Base-by-base conservation (phyloP, 2,329 filamentous ascomycete genomes). In the Myriosclerotinia scirpicola region DNA sequence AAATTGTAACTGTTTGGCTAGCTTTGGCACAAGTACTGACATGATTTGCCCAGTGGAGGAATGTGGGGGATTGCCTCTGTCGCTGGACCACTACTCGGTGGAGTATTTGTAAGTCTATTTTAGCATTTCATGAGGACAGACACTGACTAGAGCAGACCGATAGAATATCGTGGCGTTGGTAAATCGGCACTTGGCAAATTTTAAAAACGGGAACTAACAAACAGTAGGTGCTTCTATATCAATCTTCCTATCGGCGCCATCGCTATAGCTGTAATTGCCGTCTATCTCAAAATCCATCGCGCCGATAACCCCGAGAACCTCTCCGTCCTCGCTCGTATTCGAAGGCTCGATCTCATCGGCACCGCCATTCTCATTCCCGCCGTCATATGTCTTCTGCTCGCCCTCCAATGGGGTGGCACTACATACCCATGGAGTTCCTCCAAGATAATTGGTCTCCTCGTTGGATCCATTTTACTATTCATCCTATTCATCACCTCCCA, bases 201-300 rank as follows among this genome's bases (percentile, higher is more conserved):
- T 9, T n/a, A 30, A 52, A 50, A 15, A 26, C 48, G 14, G 14
- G 48, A 52, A 52, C 22, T 52, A 8, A 52, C 6, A 52, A 14
- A 15, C 26, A 4, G 22, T 15, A 52, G 48, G 48, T 74, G 73
- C 46, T 74, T 74, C 46, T 74, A 72, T 54, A 70, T 73, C 64
- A 73, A 70, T 72, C 63, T 72, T 64, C 67, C 72, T 30, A 73
- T 80, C 54, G 75, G 78, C 53, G 78, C 76, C 55, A 71, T 79
- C 36, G 76, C 80, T 2, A 73, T 82, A 5, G 64, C 74, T 2
- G 67, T 80, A 36, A 69, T 79, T 22, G 71, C 81, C 17, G 75
- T 81, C 14, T 55, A 79, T 55, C 76, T 84, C 4, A 76, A 81
- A 52, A 80, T 81, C 17, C 72, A 80, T 48, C 76, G 76, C 44